A percentile compares a stretch with the other conserved stretches of the same genome.
phyloP scores from a whole-genome alignment of 2,329 filamentous ascomycete species.

The Colletotrichum simmondsii region DNA sequence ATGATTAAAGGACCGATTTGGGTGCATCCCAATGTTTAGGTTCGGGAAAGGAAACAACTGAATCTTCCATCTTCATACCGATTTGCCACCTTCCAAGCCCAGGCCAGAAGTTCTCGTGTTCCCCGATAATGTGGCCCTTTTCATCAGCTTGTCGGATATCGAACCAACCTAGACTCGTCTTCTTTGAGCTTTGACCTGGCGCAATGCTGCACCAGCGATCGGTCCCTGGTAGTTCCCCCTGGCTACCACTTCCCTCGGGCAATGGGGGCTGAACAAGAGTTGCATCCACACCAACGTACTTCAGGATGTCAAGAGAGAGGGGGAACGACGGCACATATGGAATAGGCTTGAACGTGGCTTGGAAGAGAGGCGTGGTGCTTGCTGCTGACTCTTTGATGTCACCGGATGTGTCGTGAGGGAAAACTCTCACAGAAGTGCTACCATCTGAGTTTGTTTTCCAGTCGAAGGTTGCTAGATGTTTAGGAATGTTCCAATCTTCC shows the following conservation, averaged over 20 bases:
- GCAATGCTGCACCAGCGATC: conserved; percentile 55
- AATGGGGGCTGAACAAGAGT: conserved; percentile 61
- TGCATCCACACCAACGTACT: conserved; percentile 53
- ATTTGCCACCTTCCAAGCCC: conserved; percentile 56
- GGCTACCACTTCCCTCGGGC: conserved; percentile 49
- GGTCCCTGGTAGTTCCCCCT: conserved; percentile 57
- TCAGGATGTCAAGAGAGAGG: conserved; percentile 49
- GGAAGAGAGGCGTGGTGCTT: conserved; percentile 54
- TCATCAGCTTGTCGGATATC: conserved; percentile 54
- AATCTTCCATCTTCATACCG: conserved; percentile 50
- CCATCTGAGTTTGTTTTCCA: conserved; percentile 52
- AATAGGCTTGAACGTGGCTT: conserved; percentile 55
- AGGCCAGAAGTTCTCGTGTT: conserved; percentile 59
- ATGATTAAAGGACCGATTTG: conserved; percentile 37
- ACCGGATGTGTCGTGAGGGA: conserved; percentile 51
- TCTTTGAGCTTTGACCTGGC: conserved; percentile 42
- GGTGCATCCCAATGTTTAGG: conserved; percentile 38
- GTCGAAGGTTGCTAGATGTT: conserved; percentile 63
- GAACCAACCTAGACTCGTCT: conserved; percentile 56
- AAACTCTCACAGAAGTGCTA: conserved; percentile 54
- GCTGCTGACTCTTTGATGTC: conserved; percentile 45
- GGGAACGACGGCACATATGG: conserved; percentile 56
- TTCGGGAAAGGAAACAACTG: conserved; percentile 42
- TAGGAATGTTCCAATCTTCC: conserved; percentile 66
- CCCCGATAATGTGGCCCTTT: conserved; percentile 37